Conservation (phyloP, 352 stramenopile genomes). For the Pythium folliculosum region DNA sequence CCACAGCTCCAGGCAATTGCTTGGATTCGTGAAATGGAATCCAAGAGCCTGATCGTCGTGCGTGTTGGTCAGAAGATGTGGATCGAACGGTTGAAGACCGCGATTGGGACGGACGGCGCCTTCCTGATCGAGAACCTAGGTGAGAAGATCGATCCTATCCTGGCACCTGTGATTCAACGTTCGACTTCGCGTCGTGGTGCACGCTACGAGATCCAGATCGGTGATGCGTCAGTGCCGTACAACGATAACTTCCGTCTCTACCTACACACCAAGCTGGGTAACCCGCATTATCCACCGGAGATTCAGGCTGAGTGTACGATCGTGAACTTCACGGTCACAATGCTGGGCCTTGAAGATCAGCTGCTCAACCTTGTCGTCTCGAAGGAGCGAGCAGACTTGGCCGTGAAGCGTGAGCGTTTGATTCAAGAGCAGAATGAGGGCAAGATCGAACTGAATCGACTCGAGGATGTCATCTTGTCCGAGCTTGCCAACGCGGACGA, state of each 20-base stretch:
- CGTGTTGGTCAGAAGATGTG: slow-evolving; percentile 93
- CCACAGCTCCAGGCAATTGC: slow-evolving; percentile 93
- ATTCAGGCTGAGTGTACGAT: slow-evolving; percentile 95
- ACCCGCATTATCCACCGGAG: slow-evolving; percentile 94
- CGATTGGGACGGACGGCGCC: slow-evolving; percentile 91
- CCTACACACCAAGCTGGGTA: slow-evolving; percentile 94
- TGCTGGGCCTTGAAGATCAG: slow-evolving; percentile 92
- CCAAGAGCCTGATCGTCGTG: slow-evolving; percentile 91
- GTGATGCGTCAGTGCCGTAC: slow-evolving; percentile 93
- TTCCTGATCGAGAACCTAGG: slow-evolving; percentile 95
- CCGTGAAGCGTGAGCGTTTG: slow-evolving; percentile 86
- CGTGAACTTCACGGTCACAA: slow-evolving; percentile 95
- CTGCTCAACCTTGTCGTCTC: slow-evolving; percentile 91
- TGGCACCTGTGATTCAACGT: slow-evolving; percentile 93
- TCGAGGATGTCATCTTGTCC: slow-evolving; percentile 95
- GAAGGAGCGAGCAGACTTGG: slow-evolving; percentile 89
- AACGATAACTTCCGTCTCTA: slow-evolving; percentile 94
- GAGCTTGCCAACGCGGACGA: slow-evolving; percentile 94
- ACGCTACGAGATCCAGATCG: slow-evolving; percentile 94
- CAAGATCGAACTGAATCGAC: slow-evolving; percentile 96
- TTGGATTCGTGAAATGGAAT: slow-evolving; percentile 93
- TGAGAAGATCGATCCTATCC: slow-evolving; percentile 93
- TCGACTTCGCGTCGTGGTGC: slow-evolving; percentile 92
- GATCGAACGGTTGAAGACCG: slow-evolving; percentile 92
- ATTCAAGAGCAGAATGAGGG: slow-evolving; percentile 95